Evolutionary conservation across 2,329 filamentous ascomycete species (phyloP), one percentile per base, ranked within the genome.

Genomic region (Trichoderma koningiopsis): DNA sequence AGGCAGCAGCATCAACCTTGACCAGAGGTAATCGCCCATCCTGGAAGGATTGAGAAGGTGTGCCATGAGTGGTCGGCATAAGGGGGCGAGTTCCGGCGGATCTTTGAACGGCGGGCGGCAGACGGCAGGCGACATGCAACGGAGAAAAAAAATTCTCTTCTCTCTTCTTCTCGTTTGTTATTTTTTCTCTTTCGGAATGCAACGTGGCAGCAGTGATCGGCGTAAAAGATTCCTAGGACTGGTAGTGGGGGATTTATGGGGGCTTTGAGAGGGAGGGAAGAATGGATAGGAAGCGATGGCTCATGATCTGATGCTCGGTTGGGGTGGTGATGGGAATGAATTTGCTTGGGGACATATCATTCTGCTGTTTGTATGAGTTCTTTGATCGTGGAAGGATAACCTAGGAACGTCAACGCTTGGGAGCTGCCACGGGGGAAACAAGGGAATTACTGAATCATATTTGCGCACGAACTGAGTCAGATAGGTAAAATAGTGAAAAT

Each of bases 21-120:
- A 66, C 53, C 43, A 71, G 67, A 60, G 66, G 60, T 31, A 56
- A 40, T 33, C 19, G 33, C 35, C 35, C 33, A 56, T 24, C 29
- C 40, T 29, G 40, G 43, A 47, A 47, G 31, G 37, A 3, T 49
- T 22, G 59, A 31, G 22, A 58, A 31, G 33, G 22, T 37, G 22
- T 37, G 56, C 56, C 56, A 33, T 33, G 33, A 22, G 56, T n/a
- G 55, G 55, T 31, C 29, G 33, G 56, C 56, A 58, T 37, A 37
- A 35, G 33, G 56, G 56, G 29, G 56, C 40, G 37, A 52, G 27
- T 35, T 29, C n/a, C 40, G 29, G 59, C 40, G 59, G 40, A 29
- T n/a, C 59, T 52, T 22, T 47, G 27, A 47, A 40, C 40, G 35
- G 57, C 35, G 47, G 37, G 31, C 31, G 40, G 49, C 11, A 61